These are phyloP conservation scores for Combretum micranthum DNA, from an alignment of 345 rosid species.

Conservation along the genomic window DNA sequence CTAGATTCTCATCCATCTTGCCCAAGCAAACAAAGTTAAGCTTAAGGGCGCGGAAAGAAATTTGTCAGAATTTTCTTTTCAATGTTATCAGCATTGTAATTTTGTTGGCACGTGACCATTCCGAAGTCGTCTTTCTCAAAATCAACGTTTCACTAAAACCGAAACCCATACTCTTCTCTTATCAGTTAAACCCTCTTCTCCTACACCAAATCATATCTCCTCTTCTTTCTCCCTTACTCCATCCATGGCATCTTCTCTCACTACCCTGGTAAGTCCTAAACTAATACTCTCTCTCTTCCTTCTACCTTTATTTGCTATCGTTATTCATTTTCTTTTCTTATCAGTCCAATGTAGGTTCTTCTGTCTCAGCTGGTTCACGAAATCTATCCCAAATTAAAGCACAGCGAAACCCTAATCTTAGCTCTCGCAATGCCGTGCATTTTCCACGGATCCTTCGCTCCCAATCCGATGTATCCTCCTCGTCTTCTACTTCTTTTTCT, in stretches of 20 bases:
- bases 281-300: too few species aligned
- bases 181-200: too few species aligned
- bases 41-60: too few species aligned
- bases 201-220: neutral
- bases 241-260: slow-evolving; percentile 49
- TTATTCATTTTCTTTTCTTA: neutral
- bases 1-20: too few species aligned
- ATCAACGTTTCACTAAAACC: too few species aligned
- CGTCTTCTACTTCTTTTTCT: slow-evolving; percentile 24
- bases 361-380: slow-evolving; percentile 34
- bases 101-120: too few species aligned
- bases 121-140: too few species aligned
- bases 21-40: too few species aligned
- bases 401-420: slow-evolving; percentile 2
- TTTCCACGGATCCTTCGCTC: slow-evolving; percentile 14
- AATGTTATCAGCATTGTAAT: too few species aligned
- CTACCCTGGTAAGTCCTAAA: slow-evolving; percentile 37
- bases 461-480: slow-evolving; percentile 22
- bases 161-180: too few species aligned
- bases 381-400: slow-evolving; percentile 22
- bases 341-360: slow-evolving; percentile 54
- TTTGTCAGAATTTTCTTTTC: too few species aligned
- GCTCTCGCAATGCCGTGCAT: slow-evolving; percentile 21
- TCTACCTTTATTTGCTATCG: neutral
- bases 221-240: slow-evolving; percentile 1